Conservation (phyloP, 2,329 filamentous ascomycete genomes). For the Penicillium sp. region DNA sequence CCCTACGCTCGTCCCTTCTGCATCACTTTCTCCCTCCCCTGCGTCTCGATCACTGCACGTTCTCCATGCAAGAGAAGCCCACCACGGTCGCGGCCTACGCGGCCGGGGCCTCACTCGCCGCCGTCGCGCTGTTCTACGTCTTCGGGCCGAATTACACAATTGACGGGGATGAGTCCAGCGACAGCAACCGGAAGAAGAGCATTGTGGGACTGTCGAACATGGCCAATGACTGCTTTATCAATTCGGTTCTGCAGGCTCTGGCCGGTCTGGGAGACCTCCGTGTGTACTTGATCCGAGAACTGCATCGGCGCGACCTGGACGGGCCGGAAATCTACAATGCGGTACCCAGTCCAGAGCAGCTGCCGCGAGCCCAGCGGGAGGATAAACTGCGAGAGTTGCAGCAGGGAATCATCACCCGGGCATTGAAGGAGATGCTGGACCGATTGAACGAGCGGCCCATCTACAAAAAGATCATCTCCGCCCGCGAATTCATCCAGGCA, state of each 20-base stretch:
- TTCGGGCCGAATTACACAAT: constrained; percentile 97
- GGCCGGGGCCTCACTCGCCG: constrained; percentile 88
- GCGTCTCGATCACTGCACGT: not conserved
- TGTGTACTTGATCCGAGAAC: constrained; percentile 85
- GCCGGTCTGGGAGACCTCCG: constrained; percentile 85
- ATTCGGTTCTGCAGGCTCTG: constrained; percentile 88
- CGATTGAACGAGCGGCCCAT: constrained; percentile 88
- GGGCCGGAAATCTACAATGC: constrained; percentile 67
- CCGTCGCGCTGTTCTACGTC: constrained; percentile 91
- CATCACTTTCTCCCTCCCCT: not conserved
- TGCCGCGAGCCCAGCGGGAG: constrained; percentile 33
- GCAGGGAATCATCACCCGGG: constrained; percentile 73
- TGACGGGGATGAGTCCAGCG: constrained; percentile 64
- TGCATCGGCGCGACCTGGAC: constrained; percentile 75
- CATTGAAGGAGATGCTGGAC: constrained; percentile 88
- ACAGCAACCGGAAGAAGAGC: constrained; percentile 66
- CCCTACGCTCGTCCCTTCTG: constrained; percentile 1
- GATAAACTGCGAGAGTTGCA: constrained; percentile 59
- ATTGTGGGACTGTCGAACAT: constrained; percentile 85
- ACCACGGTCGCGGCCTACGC: constrained; percentile 86
- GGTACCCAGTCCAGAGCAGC: constrained; percentile 44
- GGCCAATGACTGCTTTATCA: constrained; percentile 96
- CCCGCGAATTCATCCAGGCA: constrained; percentile 72
- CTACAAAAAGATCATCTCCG: constrained; percentile 87
- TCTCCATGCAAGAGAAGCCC: constrained; percentile 70